These are phyloP conservation scores for Alternaria triticimaculans DNA, from an alignment of 2,329 filamentous ascomycete genomes.

Conservation along the genomic window DNA sequence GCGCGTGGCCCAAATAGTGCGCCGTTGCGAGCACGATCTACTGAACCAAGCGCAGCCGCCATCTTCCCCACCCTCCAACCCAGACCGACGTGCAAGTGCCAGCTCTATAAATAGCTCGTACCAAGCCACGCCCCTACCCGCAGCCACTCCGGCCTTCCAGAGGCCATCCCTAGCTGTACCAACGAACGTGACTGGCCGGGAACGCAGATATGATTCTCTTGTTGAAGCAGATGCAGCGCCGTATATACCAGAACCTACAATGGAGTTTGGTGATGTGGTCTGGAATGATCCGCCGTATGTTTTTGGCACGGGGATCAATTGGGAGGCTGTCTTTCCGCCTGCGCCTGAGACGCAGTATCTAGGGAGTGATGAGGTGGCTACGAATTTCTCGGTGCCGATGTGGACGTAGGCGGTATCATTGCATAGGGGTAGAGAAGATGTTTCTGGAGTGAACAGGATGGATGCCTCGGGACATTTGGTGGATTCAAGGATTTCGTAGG, in stretches of 20 bases:
- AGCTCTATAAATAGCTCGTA: conserved; percentile 9
- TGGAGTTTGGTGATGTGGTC: neutral
- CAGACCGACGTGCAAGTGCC: conserved; percentile 1
- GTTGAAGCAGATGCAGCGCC: neutral
- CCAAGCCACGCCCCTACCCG: neutral
- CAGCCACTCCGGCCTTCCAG: neutral
- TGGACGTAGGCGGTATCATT: conserved; percentile 6
- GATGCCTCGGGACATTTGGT: neutral
- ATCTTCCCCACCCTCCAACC: neutral
- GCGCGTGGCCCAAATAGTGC: conserved; percentile 37
- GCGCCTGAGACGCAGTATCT: conserved; percentile 7
- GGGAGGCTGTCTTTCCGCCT: conserved; percentile 26
- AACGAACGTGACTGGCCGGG: neutral
- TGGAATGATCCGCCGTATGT: conserved; percentile 15
- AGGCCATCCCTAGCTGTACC: neutral
- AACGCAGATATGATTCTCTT: neutral
- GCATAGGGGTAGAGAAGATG: neutral
- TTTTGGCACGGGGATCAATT: conserved; percentile 28
- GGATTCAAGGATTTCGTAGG: neutral
- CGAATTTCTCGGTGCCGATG: conserved; percentile 9
- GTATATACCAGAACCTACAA: conserved; percentile 6
- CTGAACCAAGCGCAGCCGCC: conserved; percentile 16
- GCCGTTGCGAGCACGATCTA: conserved; percentile 34
- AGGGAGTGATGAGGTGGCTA: neutral
- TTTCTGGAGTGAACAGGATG: neutral